Percentiles rank a stretch among this genome's conserved stretches.
Conservation (phyloP, 257 asterid genomes). For the Solanum ossicruentum region DNA sequence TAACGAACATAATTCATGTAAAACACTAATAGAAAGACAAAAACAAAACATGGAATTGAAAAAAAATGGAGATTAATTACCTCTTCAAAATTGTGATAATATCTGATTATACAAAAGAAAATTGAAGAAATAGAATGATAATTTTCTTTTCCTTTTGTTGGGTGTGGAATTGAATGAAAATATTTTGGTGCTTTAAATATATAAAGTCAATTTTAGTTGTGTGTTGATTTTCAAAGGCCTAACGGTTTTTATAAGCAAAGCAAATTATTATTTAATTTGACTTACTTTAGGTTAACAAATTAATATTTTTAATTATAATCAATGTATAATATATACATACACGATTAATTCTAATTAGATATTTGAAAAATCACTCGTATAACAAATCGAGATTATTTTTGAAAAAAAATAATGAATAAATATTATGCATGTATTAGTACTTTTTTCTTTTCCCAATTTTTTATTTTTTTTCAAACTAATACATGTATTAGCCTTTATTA, state of each 20-base stretch:
- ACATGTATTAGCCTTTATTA: not conserved
- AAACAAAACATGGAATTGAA: not conserved
- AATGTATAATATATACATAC: not conserved
- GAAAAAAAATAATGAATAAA: not conserved
- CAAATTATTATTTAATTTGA: not conserved
- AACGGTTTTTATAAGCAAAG: not conserved
- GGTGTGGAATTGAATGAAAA: slow-evolving; percentile 14
- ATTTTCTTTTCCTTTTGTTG: too few species aligned
- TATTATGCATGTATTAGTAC: not conserved
- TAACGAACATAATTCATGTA: not conserved
- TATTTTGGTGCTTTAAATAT: not conserved
- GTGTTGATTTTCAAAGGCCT: not conserved
- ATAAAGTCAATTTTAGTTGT: slow-evolving; percentile 8
- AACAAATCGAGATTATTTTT: not conserved
- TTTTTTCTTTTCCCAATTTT: not conserved
- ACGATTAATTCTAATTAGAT: not conserved
- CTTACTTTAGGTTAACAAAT: not conserved
- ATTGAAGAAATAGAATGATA: not conserved
- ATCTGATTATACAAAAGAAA: not conserved
- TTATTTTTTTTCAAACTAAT: not conserved
- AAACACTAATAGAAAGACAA: not conserved
- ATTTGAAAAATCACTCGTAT: not conserved
- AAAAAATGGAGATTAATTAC: not conserved
- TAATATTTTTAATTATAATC: not conserved
- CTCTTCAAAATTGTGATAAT: not conserved